Conservation (phyloP, 2,329 filamentous ascomycete genomes). For the Scytalidium sp. region DNA sequence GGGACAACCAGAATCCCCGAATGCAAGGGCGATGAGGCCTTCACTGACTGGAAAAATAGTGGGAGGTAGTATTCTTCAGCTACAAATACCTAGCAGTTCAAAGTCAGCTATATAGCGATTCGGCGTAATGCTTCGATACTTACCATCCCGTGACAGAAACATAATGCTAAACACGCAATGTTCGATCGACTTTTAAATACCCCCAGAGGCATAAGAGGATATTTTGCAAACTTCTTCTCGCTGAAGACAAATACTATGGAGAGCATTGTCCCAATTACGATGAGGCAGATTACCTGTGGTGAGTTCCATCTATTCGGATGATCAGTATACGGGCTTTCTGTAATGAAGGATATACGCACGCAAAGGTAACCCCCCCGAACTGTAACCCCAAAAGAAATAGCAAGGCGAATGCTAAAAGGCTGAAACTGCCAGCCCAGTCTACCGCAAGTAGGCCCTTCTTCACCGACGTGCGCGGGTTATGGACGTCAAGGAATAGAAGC, state of each 20-base stretch:
- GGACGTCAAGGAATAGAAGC: constrained; percentile 58
- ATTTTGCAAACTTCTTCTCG: constrained; percentile 67
- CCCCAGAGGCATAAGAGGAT: constrained; percentile 71
- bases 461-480: constrained; percentile 59
- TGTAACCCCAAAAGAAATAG: constrained; percentile 71
- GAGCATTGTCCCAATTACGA: constrained; percentile 66
- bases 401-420: constrained; percentile 60
- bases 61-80: constrained; percentile 66
- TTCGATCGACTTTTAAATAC: constrained; percentile 68
- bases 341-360: constrained; percentile 22
- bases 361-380: constrained; percentile 60
- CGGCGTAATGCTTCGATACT: too few species aligned
- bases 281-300: constrained; percentile 69
- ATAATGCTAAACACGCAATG: constrained; percentile 60
- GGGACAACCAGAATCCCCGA: constrained; percentile 76
- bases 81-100: constrained; percentile 30
- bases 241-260: constrained; percentile 59
- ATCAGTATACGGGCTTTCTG: neutral
- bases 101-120: neutral
- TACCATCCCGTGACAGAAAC: constrained; percentile 66
- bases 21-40: constrained; percentile 58
- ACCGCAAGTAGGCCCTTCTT: constrained; percentile 54
- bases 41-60: constrained; percentile 69
- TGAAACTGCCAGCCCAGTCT: constrained; percentile 56
- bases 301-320: constrained; percentile 54